phyloP scores from a whole-genome alignment of 2,329 filamentous ascomycete species.

The Beauveria varroae region DNA sequence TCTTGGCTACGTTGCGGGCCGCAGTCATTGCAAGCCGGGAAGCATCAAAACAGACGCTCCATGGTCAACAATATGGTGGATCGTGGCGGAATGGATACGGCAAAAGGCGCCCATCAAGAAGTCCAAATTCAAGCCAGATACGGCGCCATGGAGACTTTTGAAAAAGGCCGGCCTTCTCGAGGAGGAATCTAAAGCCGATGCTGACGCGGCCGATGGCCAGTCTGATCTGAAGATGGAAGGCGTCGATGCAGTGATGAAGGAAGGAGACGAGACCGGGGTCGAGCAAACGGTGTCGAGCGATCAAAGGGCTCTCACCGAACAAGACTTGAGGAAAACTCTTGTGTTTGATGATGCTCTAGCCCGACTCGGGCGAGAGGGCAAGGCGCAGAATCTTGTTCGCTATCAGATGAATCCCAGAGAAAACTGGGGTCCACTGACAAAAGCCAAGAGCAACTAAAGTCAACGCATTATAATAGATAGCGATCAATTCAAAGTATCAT shows the following conservation, averaged over 20 bases:
- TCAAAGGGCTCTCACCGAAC: conserved; percentile 18
- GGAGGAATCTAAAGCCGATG: conserved; percentile 22
- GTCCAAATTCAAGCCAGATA: conserved; percentile 60
- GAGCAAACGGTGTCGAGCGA: conserved; percentile 15
- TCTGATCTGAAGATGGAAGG: conserved; percentile 32
- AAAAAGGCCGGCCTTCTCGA: conserved; percentile 29
- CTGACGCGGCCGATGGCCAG: conserved; percentile 14
- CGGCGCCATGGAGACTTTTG: conserved; percentile 65
- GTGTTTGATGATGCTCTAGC: conserved; percentile 75
- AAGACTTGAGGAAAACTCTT: conserved; percentile 49
- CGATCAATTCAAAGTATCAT: conserved; percentile 14
- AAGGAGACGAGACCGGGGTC: conserved; percentile 14
- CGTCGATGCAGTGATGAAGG: conserved; percentile 21
- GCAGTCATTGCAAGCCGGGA: conserved; percentile 83
- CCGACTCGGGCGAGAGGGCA: conserved; percentile 61
- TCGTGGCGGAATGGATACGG: conserved; percentile 86
- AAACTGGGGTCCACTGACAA: conserved; percentile 85
- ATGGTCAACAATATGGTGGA: conserved; percentile 82
- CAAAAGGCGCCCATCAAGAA: conserved; percentile 74
- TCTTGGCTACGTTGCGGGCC: conserved; percentile 73
- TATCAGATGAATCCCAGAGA: conserved; percentile 87
- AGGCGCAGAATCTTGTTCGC: conserved; percentile 63
- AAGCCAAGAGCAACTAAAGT: conserved; percentile 50
- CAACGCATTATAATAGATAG: conserved; percentile 21
- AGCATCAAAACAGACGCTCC: conserved; percentile 92